Evolutionary conservation across 805 yeast species (phyloP).

Genomic region (Saturnispora galanensis): DNA sequence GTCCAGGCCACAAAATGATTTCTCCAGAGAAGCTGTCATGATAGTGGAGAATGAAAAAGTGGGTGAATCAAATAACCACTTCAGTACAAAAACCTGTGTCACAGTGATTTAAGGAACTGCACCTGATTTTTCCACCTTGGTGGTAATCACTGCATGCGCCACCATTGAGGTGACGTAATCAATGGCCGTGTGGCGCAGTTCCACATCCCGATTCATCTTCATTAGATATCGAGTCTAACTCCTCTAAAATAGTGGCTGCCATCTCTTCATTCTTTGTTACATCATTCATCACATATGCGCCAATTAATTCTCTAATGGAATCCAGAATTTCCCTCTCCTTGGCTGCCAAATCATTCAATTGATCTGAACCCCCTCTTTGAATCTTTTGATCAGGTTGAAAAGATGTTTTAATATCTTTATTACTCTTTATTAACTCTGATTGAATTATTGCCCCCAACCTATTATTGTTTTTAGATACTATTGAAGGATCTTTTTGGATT

Average conservation of each 20-base stretch:
- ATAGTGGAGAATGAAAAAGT: too few relatives aligned
- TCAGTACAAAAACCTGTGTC: too few relatives aligned
- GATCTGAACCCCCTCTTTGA: too few relatives aligned
- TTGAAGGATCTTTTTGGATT: conserved; percentile 37
- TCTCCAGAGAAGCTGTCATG: not conserved
- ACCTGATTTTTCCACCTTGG: too few relatives aligned
- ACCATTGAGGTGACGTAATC: too few relatives aligned
- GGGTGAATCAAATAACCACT: too few relatives aligned
- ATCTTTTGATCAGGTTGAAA: too few relatives aligned
- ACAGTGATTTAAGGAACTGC: too few relatives aligned
- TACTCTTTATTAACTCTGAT: conserved; percentile 34
- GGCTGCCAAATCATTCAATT: not conserved
- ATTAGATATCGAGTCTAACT: not conserved
- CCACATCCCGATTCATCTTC: too few relatives aligned
- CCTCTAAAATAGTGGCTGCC: not conserved
- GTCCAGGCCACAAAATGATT: conserved; percentile 8
- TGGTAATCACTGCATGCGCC: too few relatives aligned
- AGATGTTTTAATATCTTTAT: conserved; percentile 4
- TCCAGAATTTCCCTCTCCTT: not conserved
- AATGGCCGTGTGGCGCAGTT: too few relatives aligned
- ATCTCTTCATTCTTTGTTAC: not conserved
- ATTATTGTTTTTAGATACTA: conserved; percentile 39
- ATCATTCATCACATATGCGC: not conserved
- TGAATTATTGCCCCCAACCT: conserved; percentile 43
- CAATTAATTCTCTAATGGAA: not conserved